A percentile compares a stretch with the other conserved stretches of the same genome.
phyloP scores from a whole-genome alignment of 2,329 filamentous ascomycete species.

The Sporothrix phasma region DNA sequence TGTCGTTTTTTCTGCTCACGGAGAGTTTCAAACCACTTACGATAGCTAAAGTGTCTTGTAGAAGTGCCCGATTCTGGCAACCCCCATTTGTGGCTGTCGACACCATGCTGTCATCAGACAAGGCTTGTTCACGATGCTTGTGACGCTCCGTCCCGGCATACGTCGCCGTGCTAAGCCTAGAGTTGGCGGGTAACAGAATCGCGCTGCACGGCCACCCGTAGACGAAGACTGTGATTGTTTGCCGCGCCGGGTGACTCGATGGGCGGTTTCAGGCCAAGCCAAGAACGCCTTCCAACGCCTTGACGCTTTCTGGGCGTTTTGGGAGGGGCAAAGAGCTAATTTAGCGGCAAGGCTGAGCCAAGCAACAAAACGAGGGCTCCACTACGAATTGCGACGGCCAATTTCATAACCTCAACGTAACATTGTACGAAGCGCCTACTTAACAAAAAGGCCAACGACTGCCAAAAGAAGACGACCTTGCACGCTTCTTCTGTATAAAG shows the following conservation, averaged over 20 bases:
- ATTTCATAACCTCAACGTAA: too few relatives aligned
- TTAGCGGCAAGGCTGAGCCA: not conserved
- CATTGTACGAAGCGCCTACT: not conserved
- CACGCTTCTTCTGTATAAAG: not conserved
- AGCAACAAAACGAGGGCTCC: too few relatives aligned
- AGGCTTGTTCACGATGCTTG: too few relatives aligned
- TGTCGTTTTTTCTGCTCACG: not conserved
- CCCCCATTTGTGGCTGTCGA: too few relatives aligned
- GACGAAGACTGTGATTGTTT: not conserved
- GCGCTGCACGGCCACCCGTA: not conserved
- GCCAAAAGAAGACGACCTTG: too few relatives aligned
- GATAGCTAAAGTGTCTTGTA: too few relatives aligned
- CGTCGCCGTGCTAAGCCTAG: not conserved
- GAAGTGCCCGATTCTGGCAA: too few relatives aligned
- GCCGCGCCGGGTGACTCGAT: not conserved
- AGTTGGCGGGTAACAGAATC: not conserved
- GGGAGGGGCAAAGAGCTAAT: not conserved
- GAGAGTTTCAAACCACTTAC: too few relatives aligned
- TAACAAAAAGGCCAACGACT: not conserved
- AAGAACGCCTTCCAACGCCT: not conserved
- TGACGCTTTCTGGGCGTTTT: not conserved
- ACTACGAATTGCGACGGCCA: too few relatives aligned
- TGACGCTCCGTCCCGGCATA: not conserved
- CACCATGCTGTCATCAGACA: too few relatives aligned
- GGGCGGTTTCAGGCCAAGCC: not conserved